Conservation (phyloP, 192 early-diverging fungal genomes). For the Coemansia sp. region DNA sequence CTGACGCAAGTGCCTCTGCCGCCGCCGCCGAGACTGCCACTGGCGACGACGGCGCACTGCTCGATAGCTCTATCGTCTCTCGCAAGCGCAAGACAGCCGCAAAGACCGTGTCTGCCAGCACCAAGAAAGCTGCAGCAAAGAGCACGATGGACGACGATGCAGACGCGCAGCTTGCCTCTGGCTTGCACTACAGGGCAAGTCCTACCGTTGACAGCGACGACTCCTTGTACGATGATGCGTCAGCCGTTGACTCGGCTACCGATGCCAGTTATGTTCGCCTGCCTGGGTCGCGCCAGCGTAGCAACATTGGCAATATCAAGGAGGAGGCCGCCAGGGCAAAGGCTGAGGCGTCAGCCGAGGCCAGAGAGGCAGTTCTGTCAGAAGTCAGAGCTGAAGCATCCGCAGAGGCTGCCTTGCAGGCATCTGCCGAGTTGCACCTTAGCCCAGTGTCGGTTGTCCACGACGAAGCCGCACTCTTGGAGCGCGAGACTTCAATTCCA, state of each 20-base stretch:
- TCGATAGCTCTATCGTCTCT: neutral
- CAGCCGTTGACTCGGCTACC: conserved; percentile 3
- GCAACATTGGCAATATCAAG: neutral
- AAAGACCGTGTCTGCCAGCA: neutral
- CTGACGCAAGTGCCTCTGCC: conserved; percentile 3
- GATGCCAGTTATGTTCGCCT: conserved; percentile 12
- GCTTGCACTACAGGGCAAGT: neutral
- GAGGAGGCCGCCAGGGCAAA: conserved; percentile 31
- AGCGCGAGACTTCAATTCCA: conserved; percentile 1
- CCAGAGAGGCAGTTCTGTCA: conserved; percentile 42
- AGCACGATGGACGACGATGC: neutral
- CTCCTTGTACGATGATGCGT: neutral
- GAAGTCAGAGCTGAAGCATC: conserved; percentile 48
- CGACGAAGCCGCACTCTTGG: conserved; percentile 29
- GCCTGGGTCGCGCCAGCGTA: conserved; percentile 16
- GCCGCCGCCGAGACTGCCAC: neutral
- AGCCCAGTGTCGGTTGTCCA: conserved; percentile 21
- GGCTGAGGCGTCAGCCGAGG: conserved; percentile 36
- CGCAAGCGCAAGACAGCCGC: neutral
- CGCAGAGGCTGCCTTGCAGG: conserved; percentile 38
- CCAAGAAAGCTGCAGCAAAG: neutral
- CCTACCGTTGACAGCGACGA: neutral
- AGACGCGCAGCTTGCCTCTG: conserved; percentile 1
- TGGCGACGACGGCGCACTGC: neutral
- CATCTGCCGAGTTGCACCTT: conserved; percentile 42